These are phyloP conservation scores for Trichoderma sp. DNA, from an alignment of 2,329 filamentous ascomycete species.

Conservation along the genomic window DNA sequence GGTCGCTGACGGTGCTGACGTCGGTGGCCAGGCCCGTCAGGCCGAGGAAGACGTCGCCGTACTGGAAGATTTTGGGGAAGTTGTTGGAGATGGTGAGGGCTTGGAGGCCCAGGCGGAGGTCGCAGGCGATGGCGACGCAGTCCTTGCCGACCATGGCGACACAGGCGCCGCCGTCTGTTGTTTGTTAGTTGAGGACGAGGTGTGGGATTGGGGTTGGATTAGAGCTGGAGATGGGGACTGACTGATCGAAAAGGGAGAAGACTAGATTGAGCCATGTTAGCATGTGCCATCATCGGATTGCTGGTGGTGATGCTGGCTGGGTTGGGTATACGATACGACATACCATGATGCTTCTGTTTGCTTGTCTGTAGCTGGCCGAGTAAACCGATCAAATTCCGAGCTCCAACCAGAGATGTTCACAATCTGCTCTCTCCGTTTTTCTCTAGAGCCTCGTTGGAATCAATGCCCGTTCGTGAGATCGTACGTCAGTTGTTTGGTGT, in stretches of 20 bases:
- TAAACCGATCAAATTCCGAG: background rate
- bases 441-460: background rate
- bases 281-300: constrained; percentile 19
- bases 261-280: constrained; percentile 50
- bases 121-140: constrained; percentile 98
- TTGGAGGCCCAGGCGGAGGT: constrained; percentile 95
- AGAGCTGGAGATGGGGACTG: constrained; percentile 37
- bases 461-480: background rate
- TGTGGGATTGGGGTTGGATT: background rate
- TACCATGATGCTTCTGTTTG: constrained; percentile 33
- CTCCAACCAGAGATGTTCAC: background rate
- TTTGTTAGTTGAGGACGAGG: background rate
- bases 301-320: background rate
- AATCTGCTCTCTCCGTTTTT: background rate
- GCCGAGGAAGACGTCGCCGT: constrained; percentile 92
- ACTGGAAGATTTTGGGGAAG: constrained; percentile 99
- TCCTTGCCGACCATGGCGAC: constrained; percentile 99
- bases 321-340: background rate
- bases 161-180: constrained; percentile 77
- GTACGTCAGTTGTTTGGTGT: background rate
- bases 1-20: constrained; percentile 89
- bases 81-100: constrained; percentile 98
- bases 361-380: background rate
- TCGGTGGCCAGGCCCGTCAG: constrained; percentile 96
- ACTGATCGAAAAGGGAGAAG: constrained; percentile 96